These are phyloP conservation scores for Neurospora tetraspora DNA, from an alignment of 495 filamentous ascomycete species.

Conservation along the genomic window DNA sequence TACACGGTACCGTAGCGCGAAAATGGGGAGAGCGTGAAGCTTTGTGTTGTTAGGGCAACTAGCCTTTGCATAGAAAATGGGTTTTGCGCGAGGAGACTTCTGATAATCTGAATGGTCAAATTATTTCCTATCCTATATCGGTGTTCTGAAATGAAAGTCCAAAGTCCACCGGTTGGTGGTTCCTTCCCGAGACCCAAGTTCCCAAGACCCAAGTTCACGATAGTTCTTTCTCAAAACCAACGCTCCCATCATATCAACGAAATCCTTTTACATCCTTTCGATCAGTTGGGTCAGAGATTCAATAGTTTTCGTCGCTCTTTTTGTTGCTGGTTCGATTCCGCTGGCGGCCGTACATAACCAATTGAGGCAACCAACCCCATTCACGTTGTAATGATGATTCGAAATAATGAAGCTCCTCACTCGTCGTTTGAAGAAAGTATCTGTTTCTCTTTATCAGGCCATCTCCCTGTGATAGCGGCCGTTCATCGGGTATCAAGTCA, in stretches of 20 bases:
- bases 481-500: neutral
- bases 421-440: neutral
- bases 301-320: no score
- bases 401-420: neutral
- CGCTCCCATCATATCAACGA: no score
- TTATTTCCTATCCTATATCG: neutral
- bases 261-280: no score
- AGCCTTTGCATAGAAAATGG: neutral
- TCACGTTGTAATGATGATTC: neutral
- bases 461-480: neutral
- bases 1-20: neutral
- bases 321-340: no score
- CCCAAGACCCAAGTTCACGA: no score
- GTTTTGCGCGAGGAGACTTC: neutral
- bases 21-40: neutral
- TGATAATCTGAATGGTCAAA: neutral
- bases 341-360: no score
- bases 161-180: neutral
- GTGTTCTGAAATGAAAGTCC: neutral
- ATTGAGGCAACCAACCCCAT: neutral
- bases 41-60: neutral
- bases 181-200: neutral
- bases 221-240: no score
- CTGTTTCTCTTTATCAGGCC: neutral
- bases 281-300: no score